Evolutionary conservation across 148 eudicot species (phyloP), one percentile per base, ranked within the genome.

Genomic region (Suaeda aralocaspica): DNA sequence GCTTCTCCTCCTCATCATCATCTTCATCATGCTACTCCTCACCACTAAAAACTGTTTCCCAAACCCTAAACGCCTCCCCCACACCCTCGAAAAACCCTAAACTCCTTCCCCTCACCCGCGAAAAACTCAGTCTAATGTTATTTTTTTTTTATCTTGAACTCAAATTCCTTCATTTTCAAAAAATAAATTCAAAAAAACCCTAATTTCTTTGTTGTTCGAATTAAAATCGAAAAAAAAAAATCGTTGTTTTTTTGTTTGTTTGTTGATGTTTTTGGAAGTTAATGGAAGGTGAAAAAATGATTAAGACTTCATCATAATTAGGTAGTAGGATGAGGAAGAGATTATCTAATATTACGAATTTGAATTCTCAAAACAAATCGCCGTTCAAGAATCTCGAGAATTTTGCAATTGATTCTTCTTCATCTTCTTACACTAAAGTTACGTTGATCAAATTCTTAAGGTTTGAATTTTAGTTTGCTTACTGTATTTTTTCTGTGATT

Each of bases 311-410:
- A 49, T 72, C 89, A 30, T 75, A 87, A n/a, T n/a, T n/a, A 22
- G 94, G 90, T 14, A 81, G 69, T 34, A 70, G 76, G 22, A 80
- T 83, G 34, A 78, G 83, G 67, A 90, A 82, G 79, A 78, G 81
- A 59, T 81, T 90, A 14, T 84, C 90, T 21, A 92, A 90, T 45
- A 84, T 90, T 29, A 84, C 92, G 6, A 90, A 90, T 59, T 74
- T 82, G 46, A 71, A 63, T 44, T 80, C 88, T 14, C 82, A 79
- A 41, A 64, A 71, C 46, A 86, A 80, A 76, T 82, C 90, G 19
- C 85, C 88, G 12, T 59, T 46, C 2, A 62, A 69, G 10, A 66
- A 63, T 46, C 59, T 60, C 42, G 76, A 72, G 63, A 77, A 49
- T 66, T 14, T 31, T 13, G 13, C 28, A 11, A 57, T 67, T 10